Evolutionary conservation across 2,329 filamentous ascomycete genomes (phyloP), one percentile per base, ranked within the genome.

Genomic region (Aphanoascus verrucosus): DNA sequence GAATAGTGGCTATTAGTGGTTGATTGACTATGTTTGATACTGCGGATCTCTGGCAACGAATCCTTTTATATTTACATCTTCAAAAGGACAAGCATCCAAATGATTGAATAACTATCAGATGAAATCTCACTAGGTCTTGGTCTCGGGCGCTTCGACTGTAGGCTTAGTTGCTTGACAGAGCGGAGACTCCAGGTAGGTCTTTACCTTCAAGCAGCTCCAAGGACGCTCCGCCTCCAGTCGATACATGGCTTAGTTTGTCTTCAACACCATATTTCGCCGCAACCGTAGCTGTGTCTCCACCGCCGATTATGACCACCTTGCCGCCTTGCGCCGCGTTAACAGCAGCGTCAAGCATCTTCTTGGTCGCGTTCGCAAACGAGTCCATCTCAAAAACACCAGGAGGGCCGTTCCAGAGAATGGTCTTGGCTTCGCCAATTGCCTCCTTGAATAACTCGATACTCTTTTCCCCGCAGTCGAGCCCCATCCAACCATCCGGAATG

Each of bases 351-450:
- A 98, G 83, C 48, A 88, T 95, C 58, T 82, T 79, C 81, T 95
- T 94, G 67, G 93, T 98, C 64, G 88, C 93, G 58, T 78, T 84
- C 66, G 90, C 88, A 71, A 98, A 98, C 69, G 86, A 85, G 58
- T 96, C 88, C 67, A 97, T 86, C 81, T 98, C 93, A 65, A 98
- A 98, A 63, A 98, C 93, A 72, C 93, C 93, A 14, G 91, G 84
- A 53, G 93, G 93, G 54, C 93, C 93, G 78, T 98, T 98, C 93
- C 93, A 98, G 59, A 98, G 86, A 71, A 98, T 96, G 54, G 93
- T 98, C 80, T 96, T 83, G 60, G 91, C 82, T 65, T 91, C 83
- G 61, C 79, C 78, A 63, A 98, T 97, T 62, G 90, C 83, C 68
- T 85, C 77, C 78, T 91, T 83, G 83, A 86, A 97, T 54, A 94